Evolutionary conservation across 1,284 basidiomycete genomes (phyloP), one percentile per base, ranked within the genome.

Genomic region (Megacollybia platyphylla): DNA sequence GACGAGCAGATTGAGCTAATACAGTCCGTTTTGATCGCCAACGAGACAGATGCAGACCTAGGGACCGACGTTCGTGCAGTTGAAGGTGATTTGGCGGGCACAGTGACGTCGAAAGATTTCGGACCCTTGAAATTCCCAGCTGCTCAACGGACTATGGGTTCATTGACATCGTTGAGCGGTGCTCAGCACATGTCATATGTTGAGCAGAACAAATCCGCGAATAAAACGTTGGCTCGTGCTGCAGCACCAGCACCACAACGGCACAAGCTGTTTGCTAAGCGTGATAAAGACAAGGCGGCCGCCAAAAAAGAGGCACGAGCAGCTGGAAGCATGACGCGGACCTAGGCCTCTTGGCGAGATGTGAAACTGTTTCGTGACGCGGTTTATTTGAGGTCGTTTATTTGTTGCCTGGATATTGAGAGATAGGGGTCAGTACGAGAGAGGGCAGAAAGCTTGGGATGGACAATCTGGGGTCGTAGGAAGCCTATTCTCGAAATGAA

Each of bases 1-100:
- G 80, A 88, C 50, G 87, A 96, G 57, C 96, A 98, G 66, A 94
- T 98, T 49, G 92, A 96, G 58, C 74, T 98, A 13, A 71, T 99
- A 30, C 84, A 89, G 48, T 86, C 88, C 9, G 93, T 98, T 15
- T 72, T 98, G 9, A 76, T 93, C 48, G 87, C 91, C 36, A 91
- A 87, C 58, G 91, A 96, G 59, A 85, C 81, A 50, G 90, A 87
- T 54, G 90, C 88, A 8, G 89, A 94, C 54, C 73, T 92, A 38
- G 91, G 89, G 34, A 74, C 79, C 18, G 91, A 94, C 57, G 76
- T 92, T 47, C 72, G 75, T 46, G 84, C 69, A 17, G 73, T 68
- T 18, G 80, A 86, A 54, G 87, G 87, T 28, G 86, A 90, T 57
- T 70, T 89, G 35, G 79, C 75, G 28, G 87, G 78, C 46, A 88